These are phyloP conservation scores for Aegilops longissima DNA, from an alignment of 176 grass and related monocot species.

Conservation along the genomic window DNA sequence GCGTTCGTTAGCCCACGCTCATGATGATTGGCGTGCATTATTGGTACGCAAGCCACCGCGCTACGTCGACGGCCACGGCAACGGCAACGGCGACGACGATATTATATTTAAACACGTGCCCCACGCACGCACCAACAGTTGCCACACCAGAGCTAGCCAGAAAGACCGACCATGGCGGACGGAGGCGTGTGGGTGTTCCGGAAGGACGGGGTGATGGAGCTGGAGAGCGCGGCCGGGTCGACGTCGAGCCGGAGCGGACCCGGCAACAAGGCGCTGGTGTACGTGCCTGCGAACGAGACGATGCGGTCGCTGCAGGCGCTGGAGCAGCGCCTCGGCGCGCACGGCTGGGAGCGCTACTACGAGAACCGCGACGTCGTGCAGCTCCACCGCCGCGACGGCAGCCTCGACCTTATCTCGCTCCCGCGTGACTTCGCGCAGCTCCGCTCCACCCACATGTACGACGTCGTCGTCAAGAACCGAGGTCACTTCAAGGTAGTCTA, in stretches of 20 bases:
- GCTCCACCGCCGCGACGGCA: not conserved
- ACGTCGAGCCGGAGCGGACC: not conserved
- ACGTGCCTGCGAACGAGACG: not conserved
- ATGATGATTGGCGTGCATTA: not conserved
- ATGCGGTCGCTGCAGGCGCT: not conserved
- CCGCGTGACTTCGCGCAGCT: not conserved
- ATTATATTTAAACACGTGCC: not conserved
- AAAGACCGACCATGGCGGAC: not conserved
- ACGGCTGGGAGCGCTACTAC: not conserved
- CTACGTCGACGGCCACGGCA: not conserved
- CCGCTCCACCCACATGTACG: not conserved
- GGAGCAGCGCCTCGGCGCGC: not conserved
- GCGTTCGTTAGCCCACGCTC: not conserved
- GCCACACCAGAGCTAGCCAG: not conserved
- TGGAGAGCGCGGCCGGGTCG: not conserved
- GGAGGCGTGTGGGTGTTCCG: not conserved
- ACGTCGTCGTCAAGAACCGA: not conserved
- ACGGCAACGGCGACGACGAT: not conserved
- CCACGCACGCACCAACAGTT: not conserved
- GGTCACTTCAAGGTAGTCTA: not conserved
- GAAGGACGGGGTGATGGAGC: not conserved
- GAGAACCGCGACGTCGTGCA: not conserved
- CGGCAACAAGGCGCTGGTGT: not conserved
- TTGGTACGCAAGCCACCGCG: not conserved
- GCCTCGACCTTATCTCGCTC: not conserved